phyloP scores from a whole-genome alignment of 495 filamentous ascomycete species.

The Aspergillus hancockii region DNA sequence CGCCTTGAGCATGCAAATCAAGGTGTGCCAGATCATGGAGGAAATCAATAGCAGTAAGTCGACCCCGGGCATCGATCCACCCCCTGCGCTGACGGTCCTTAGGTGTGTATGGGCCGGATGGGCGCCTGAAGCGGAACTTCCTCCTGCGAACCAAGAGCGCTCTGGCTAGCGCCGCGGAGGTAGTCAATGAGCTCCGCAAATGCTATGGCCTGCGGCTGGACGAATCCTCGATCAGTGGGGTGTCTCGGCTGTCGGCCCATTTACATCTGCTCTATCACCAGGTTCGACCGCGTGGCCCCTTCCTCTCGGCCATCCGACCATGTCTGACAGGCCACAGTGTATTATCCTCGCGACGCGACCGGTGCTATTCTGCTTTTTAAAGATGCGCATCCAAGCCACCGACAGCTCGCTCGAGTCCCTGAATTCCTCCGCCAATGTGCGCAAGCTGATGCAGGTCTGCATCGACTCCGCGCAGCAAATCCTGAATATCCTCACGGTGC shows the following conservation, averaged over 20 bases:
- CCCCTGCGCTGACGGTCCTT: slow-evolving; percentile 1
- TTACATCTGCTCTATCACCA: slow-evolving; percentile 48
- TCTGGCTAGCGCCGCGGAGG: slow-evolving; percentile 38
- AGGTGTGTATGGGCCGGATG: slow-evolving; percentile 48
- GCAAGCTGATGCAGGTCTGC: slow-evolving; percentile 41
- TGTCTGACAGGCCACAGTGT: slow-evolving; percentile 22
- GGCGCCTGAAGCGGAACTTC: slow-evolving; percentile 42
- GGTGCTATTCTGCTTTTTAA: slow-evolving; percentile 40
- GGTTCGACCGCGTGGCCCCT: slow-evolving; percentile 16
- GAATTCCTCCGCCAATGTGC: slow-evolving; percentile 33
- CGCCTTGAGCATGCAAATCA: slow-evolving; percentile 43
- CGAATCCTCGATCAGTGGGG: slow-evolving; percentile 30
- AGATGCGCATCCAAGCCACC: slow-evolving; percentile 35
- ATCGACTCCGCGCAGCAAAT: slow-evolving; percentile 44
- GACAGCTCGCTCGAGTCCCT: slow-evolving; percentile 26
- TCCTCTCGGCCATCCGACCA: background rate
- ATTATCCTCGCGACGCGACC: slow-evolving; percentile 45
- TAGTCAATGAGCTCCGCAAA: slow-evolving; percentile 37
- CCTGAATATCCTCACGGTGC: slow-evolving; percentile 37
- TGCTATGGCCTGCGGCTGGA: slow-evolving; percentile 38
- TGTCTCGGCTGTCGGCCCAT: slow-evolving; percentile 43
- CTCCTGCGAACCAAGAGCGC: slow-evolving; percentile 41
- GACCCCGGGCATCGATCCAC: background rate
- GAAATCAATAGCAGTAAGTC: slow-evolving; percentile 42
- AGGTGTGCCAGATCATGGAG: slow-evolving; percentile 41